Evolutionary conservation across 106 monocot genomes (phyloP), one percentile per base, ranked within the genome.

Genomic region (Vanilla planifolia): DNA sequence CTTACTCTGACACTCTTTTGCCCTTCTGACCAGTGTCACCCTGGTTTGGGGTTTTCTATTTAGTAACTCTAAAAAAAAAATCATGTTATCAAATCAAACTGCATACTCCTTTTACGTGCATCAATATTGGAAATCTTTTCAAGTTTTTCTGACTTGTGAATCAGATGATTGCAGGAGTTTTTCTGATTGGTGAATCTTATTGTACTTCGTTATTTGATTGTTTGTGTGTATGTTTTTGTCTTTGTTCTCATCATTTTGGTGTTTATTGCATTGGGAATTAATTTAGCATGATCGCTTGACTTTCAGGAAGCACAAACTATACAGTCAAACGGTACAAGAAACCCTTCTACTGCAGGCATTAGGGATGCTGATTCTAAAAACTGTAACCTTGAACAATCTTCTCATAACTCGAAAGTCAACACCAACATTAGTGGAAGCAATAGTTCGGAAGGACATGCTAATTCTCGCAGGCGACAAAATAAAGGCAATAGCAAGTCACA

Each of bases 241-340:
- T 28, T 14, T 32, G 25, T 30, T 30, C 6, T 57, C 35, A 57
- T 57, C 57, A 7, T 20, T 19, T 33, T 21, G 35, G 2, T 2
- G 28, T 14, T 16, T 14, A 15, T 29, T 11, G 14, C n/a, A 16
- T 3, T 55, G 35, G 34, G 57, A 19, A 57, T 1, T 57, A 36
- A 57, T 35, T 57, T 0, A 16, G 19, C 35, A 27, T 43, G 41
- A 16, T 9, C 15, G 16, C 36, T 41, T 71, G 3, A 47, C 35
- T 71, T 23, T 17, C 79, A 95, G 89, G 86, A 89, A 43, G 29
- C 85, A 64, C 69, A 57, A 56, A 71, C 77, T 36, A 77, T 67
- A 23, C 62, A 27, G 21, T 70, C 83, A 35, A 51, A 40, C 23
- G 51, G 14, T 60, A 64, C 37, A 22, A 81, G 66, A 67, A 55